These are phyloP conservation scores for Raddia distichophylla DNA, from an alignment of 176 grass and related monocot species.

Conservation along the genomic window DNA sequence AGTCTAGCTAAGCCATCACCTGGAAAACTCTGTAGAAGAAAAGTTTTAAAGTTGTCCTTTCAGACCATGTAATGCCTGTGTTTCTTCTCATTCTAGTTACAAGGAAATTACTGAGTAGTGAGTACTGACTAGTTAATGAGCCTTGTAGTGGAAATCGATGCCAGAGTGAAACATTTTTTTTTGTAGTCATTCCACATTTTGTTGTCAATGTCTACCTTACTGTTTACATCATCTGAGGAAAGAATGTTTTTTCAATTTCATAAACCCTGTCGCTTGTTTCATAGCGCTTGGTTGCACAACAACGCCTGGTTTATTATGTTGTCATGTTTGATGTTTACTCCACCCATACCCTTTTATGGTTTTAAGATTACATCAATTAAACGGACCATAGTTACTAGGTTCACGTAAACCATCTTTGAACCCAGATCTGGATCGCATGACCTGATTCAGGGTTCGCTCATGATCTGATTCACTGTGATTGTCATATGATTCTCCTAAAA, in stretches of 20 bases:
- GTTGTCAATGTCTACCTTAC: neutral
- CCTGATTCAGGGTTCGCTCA: no score
- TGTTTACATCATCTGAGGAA: neutral
- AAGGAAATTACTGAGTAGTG: neutral
- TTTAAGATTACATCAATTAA: neutral
- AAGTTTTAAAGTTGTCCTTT: no score
- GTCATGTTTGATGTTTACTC: neutral
- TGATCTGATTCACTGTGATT: no score
- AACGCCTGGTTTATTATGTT: neutral
- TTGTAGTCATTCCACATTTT: constrained; percentile 6
- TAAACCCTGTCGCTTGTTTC: neutral
- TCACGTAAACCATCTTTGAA: no score
- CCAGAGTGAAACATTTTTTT: constrained; percentile 12
- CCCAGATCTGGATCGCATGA: no score
- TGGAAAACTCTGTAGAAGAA: neutral
- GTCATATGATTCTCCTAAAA: no score
- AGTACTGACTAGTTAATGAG: neutral
- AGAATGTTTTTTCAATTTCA: neutral
- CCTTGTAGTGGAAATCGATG: neutral
- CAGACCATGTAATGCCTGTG: no score
- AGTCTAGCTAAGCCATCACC: neutral
- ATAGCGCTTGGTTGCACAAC: neutral
- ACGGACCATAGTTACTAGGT: neutral
- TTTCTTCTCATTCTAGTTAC: no score
- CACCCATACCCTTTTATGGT: neutral